phyloP scores from a whole-genome alignment of 495 filamentous ascomycete species.

The Letharia columbiana region DNA sequence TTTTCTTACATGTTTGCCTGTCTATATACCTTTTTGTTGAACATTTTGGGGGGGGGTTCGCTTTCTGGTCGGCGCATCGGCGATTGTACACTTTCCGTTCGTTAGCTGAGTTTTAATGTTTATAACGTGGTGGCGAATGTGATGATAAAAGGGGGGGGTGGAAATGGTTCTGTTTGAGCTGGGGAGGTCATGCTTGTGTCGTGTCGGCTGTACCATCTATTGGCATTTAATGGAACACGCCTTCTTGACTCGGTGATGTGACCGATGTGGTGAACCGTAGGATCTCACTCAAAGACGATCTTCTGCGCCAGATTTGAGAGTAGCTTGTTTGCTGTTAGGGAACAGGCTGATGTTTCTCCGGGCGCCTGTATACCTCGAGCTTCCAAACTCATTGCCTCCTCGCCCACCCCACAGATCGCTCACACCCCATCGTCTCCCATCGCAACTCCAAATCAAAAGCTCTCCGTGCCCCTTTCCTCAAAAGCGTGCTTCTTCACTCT shows the following conservation, averaged over 20 bases:
- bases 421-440: too few species aligned
- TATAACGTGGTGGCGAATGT: background rate
- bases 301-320: too few species aligned
- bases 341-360: too few species aligned
- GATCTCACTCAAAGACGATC: too few species aligned
- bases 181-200: background rate
- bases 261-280: too few species aligned
- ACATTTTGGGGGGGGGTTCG: background rate
- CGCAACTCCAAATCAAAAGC: background rate
- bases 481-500: background rate
- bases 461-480: background rate
- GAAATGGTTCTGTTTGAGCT: background rate
- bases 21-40: background rate
- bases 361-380: too few species aligned
- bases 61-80: background rate
- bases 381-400: too few species aligned
- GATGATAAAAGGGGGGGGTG: background rate
- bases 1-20: background rate
- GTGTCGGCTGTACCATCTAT: background rate
- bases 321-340: too few species aligned
- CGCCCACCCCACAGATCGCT: too few species aligned
- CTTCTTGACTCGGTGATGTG: background rate
- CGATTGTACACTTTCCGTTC: background rate
- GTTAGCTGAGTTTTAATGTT: background rate
- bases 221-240: background rate